Evolutionary conservation across 164 flowering plant genomes (phyloP).

Genomic region (Warburgia ugandensis): DNA sequence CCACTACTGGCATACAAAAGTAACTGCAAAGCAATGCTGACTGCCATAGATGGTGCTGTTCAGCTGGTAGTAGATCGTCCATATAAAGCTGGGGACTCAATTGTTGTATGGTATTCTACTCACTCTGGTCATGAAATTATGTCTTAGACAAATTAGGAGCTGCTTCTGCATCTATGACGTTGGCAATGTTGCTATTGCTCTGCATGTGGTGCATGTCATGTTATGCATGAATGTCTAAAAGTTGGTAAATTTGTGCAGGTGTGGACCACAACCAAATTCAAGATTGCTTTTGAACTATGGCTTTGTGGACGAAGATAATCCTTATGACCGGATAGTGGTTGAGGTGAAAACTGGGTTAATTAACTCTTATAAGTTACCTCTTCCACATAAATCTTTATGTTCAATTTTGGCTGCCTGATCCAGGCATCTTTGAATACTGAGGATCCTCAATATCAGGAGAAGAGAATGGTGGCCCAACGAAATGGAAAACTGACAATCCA

Average conservation of each 20-base stretch:
- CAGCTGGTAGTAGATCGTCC: slow-evolving; percentile 90
- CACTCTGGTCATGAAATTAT: neutral
- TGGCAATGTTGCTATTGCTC: neutral
- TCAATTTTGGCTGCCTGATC: slow-evolving; percentile 10
- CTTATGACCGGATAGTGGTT: slow-evolving; percentile 73
- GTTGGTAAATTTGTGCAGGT: slow-evolving; percentile 43
- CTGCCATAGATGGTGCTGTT: slow-evolving; percentile 75
- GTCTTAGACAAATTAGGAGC: neutral
- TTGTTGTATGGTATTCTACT: slow-evolving; percentile 65
- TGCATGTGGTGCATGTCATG: neutral
- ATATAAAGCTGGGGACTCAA: slow-evolving; percentile 84
- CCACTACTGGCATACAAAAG: slow-evolving; percentile 88
- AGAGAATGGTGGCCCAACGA: slow-evolving; percentile 93
- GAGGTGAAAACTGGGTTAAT: too few relatives aligned
- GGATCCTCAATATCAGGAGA: slow-evolving; percentile 97
- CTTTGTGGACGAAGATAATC: slow-evolving; percentile 93
- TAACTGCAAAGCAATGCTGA: slow-evolving; percentile 91
- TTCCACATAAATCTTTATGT: too few relatives aligned
- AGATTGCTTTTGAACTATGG: slow-evolving; percentile 90
- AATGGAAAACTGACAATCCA: slow-evolving; percentile 78
- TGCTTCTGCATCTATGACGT: neutral
- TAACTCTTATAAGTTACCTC: too few relatives aligned
- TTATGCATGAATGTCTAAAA: slow-evolving; percentile 1
- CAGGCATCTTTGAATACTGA: slow-evolving; percentile 91
- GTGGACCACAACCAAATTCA: slow-evolving; percentile 99